Base-by-base conservation (phyloP, 495 filamentous ascomycete genomes). In the Neohortaea acidophila region DNA sequence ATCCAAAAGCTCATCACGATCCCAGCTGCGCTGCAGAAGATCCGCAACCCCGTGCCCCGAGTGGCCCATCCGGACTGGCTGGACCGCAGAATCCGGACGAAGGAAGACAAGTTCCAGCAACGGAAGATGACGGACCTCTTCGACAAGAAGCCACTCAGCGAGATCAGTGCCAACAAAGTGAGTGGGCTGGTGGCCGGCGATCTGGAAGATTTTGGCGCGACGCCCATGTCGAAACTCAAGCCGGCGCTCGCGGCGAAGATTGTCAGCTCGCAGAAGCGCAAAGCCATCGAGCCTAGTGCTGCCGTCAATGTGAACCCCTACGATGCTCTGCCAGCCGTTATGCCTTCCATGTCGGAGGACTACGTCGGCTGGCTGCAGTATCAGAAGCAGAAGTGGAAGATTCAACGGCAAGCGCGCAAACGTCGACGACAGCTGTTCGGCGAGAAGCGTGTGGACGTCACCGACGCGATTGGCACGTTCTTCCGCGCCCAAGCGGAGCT, bases 1-100 rank as follows among this genome's bases (percentile, higher is more conserved):
- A 83, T 99, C 21, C 89, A 99, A 60, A 99, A 99, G 59, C 68
- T 99, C 32, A 93, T 99, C 59, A 99, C 89, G 5, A 99, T 99
- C 51, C 89, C 89, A 13, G 89, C 89, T 6, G 89, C 91, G 8
- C 63, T 96, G 13, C 89, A 99, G 55, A 96, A 94, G 56, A 68
- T 96, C 27, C 70, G 78, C 23, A 99, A 99, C 51, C 89, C 89
- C 1, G 87, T 94, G 13, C 89, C 89, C 2, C 69, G 89, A 41
- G 81, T 99, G 33, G 68, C 81, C 12, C 89, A 99, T 63, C 89
- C 89, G 0, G 89, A 99, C 26, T 99, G 89, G 89, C 65, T 99
- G 20, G 85, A 94, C 48, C 73, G 84, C 27, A 66, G 86, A 33
- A 94, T 99, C 58, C 83, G 87, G 50, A 73, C 77, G 52, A 93